Percentiles rank a stretch among this genome's conserved stretches.
Evolutionary conservation across 805 yeast species (phyloP).

Genomic region (Ogataea ramenticola): DNA sequence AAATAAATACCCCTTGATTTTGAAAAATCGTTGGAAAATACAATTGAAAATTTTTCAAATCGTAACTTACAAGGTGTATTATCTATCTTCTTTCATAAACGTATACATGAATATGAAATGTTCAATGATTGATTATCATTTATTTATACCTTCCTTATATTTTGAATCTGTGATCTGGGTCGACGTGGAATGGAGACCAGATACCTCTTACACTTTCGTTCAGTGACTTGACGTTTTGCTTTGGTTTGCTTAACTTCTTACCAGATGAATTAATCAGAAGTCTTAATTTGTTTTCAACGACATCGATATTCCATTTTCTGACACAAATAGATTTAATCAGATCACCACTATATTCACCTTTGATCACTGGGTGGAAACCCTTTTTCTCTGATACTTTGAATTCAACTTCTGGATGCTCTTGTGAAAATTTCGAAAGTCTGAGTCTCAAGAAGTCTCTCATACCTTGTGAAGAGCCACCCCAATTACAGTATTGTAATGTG

Average conservation of each 20-base stretch:
- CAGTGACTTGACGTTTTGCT: conserved; percentile 69
- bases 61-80: too few relatives aligned
- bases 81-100: too few relatives aligned
- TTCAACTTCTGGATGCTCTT: conserved; percentile 55
- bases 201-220: conserved; percentile 89
- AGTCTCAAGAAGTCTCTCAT: conserved; percentile 56
- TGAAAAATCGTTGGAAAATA: too few relatives aligned
- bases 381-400: conserved; percentile 60
- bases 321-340: conserved; percentile 49
- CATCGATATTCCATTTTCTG: conserved; percentile 56
- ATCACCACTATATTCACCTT: conserved; percentile 46
- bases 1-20: too few relatives aligned
- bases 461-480: conserved; percentile 93
- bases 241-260: conserved; percentile 48
- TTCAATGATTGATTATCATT: too few relatives aligned
- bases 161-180: conserved; percentile 40
- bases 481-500: conserved; percentile 78
- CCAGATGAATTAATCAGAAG: conserved; percentile 68
- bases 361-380: conserved; percentile 73
- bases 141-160: conserved; percentile 21
- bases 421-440: conserved; percentile 49
- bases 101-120: too few relatives aligned
- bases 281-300: conserved; percentile 58
- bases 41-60: too few relatives aligned
- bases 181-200: conserved; percentile 93